Evolutionary conservation across 1,139 yeast genomes (phyloP).

Genomic region (Kluyveromyces sp.): DNA sequence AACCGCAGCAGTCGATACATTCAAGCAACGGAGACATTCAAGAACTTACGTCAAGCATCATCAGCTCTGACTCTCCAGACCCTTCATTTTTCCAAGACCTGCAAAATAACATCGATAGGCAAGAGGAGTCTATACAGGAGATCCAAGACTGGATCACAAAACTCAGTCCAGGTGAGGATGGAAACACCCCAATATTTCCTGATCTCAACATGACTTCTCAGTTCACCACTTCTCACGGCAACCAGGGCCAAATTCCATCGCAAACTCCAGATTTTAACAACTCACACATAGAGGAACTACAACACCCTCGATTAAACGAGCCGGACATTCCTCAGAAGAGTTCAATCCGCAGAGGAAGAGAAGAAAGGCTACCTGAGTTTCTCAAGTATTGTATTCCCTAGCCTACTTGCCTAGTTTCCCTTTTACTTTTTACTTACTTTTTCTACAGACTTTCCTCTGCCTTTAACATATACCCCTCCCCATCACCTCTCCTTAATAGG

Average conservation of each 20-base stretch:
- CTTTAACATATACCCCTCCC: no score
- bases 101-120: conserved; percentile 26
- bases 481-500: no score
- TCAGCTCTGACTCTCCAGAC: conserved; percentile 5
- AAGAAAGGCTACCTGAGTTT: not conserved
- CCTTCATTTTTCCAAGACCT: conserved; percentile 16
- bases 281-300: conserved; percentile 2
- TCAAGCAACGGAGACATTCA: not conserved
- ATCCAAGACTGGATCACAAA: conserved; percentile 13
- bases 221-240: not conserved
- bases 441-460: no score
- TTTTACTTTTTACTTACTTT: not conserved
- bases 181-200: conserved; percentile 3
- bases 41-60: conserved; percentile 1
- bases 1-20: not conserved
- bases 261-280: not conserved
- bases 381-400: no score
- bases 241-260: not conserved
- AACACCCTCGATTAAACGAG: not conserved
- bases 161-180: conserved; percentile 8
- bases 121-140: conserved; percentile 25
- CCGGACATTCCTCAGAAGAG: not conserved
- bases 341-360: not conserved
- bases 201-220: conserved; percentile 1
- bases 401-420: not conserved